Conservation (phyloP, 2,329 filamentous ascomycete genomes). For the Cladosporium sp. region DNA sequence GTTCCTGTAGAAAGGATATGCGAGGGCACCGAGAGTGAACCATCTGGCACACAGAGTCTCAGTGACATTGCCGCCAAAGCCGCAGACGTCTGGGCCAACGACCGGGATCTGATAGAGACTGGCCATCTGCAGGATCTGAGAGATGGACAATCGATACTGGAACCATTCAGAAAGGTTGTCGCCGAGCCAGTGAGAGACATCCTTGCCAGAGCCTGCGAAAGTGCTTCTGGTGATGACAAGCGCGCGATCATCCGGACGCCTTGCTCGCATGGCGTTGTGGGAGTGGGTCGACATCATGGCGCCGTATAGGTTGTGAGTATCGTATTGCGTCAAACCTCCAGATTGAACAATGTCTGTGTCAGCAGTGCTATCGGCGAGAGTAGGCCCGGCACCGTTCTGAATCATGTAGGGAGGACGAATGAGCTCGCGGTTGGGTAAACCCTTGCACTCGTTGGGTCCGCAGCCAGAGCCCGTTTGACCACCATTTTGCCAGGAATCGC, state of each 20-base stretch:
- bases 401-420: constrained; percentile 53
- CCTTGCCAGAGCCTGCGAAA: constrained; percentile 11
- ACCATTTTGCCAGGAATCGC: constrained; percentile 11
- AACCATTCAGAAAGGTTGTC: constrained; percentile 13
- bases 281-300: constrained; percentile 63
- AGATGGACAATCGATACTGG: constrained; percentile 13
- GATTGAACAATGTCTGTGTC: constrained; percentile 60
- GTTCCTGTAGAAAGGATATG: constrained; percentile 62
- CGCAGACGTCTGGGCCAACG: constrained; percentile 37
- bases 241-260: constrained; percentile 57
- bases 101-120: constrained; percentile 26
- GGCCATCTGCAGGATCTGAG: constrained; percentile 13
- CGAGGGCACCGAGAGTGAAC: constrained; percentile 61
- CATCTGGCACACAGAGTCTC: constrained; percentile 49
- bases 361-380: constrained; percentile 38
- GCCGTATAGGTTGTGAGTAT: constrained; percentile 69
- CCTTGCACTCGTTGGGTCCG: constrained; percentile 11
- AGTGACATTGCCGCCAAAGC: constrained; percentile 51
- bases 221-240: constrained; percentile 65
- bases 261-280: constrained; percentile 55
- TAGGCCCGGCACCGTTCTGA: constrained; percentile 46
- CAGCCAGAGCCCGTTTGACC: constrained; percentile 14
- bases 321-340: constrained; percentile 60
- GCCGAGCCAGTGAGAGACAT: constrained; percentile 14
- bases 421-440: constrained; percentile 13